Base-by-base conservation (phyloP, 192 early-diverging fungal species). In the Coemansia sp. region DNA sequence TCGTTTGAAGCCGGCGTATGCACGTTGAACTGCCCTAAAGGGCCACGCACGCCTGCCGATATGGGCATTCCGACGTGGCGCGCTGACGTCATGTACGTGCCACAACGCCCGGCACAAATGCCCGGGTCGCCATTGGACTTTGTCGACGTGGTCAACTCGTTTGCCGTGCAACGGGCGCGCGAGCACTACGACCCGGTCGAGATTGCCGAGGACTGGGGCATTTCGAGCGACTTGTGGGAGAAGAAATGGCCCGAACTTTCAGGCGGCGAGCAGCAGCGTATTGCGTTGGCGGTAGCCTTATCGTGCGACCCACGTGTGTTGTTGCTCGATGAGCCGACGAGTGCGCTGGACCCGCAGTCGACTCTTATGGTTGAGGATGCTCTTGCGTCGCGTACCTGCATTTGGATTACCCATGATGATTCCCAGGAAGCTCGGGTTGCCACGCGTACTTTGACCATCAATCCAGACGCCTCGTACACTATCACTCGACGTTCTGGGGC, bases 321-420 rank as follows among this genome's bases (percentile, higher is more conserved):
- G 59, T 70, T 95, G 21, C 81, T 95, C 5, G 92, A 95, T 73
- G 93, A 95, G 69, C 93, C 93, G 3, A 95, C 93, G 1, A 88
- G 87, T 14, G 92, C 93, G 2, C 61, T 96, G 40, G 93, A 96
- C 70, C 87, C 88, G 26, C 81, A 75, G 52, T 81, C 90, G 0
- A 83, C 83, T 34, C 60, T 71, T 24, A 67, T 88, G 25, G 93
- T 96, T 2, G 92, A 96, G 64, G 66, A 84, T 6, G 85, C 91
- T 0, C 68, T 96, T 40, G 59, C 81, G 20, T 56, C 70, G 7
- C 64, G 81, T 23, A 87, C 87, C 31, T 91, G 90, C 59, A 76
- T 95, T 25, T 90, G 89, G 89, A 86, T 95, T 61, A 92, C 92
- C 1, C 93, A 95, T 65, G 85, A 85, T 56, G 84, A 84, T 9